Base-by-base conservation (phyloP, 2,329 filamentous ascomycete genomes). In the Graphium sp. region DNA sequence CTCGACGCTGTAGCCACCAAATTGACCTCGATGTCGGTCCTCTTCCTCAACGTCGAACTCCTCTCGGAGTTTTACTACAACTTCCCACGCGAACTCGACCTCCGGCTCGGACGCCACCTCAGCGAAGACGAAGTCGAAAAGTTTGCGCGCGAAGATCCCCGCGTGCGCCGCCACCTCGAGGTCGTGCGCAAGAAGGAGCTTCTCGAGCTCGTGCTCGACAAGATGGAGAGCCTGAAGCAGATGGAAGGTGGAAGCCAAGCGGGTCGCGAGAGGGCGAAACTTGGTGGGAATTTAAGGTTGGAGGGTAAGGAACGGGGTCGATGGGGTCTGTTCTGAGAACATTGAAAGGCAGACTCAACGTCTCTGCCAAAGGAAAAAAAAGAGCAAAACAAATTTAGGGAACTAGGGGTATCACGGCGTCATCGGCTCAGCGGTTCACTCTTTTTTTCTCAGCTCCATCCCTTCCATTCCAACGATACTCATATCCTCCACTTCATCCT, bases 41-140 rank as follows among this genome's bases (percentile, higher is more conserved):
- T 98, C 1, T 98, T 98, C 62, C 67, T 98, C 18, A 94, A 98
- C 44, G 89, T 95, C 8, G 91, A 98, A 55, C 66, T 98, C 13
- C 68, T 98, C 12, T 87, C 81, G 2, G 92, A 98, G 46, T 98
- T 95, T 49, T 94, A 93, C 57, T 93, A 94, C 55, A 84, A 89
- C 47, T 98, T 98, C 52, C 89, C 89, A 1, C 71, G 89, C 22
- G 84, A 94, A 47, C 67, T 98, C 9, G 89, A 98, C 49, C 59
- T 77, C 34, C 72, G 85, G 19, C 74, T 98, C 8, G 83, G 87
- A 25, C 72, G 83, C 16, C 76, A 83, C 41, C 62, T 94, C 35
- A 70, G 71, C 19, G 71, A 78, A 31, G 72, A 74, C 5, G 76
- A 95, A 43, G 69, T 95, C 5, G 87, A 98, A 47, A 69, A 70